Evolutionary conservation across 108 stramenopile genomes (phyloP), one percentile per base, ranked within the genome.

Genomic region (Nitzschia palea): DNA sequence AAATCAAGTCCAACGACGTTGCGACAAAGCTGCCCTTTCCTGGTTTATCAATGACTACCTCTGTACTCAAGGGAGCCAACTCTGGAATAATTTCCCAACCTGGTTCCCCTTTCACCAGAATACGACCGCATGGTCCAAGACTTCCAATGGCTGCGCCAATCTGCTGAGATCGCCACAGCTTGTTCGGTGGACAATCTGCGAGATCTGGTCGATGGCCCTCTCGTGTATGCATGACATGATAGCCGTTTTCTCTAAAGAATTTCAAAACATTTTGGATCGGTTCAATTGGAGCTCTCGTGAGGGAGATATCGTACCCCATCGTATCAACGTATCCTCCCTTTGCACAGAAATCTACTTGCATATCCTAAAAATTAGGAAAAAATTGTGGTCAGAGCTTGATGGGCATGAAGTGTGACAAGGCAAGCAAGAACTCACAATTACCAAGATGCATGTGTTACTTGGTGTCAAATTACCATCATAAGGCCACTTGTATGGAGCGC

Each of bases 51-150:
- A 85, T 67, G 80, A 85, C 80, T 40, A 40, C 68, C 68, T 85
- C 84, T 3, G 28, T 28, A 0, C 34, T 34, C 3, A 79, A 18
- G 0, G 84, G 84, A 8, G 50, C 27, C 23, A 85, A 61, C 58
- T 85, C 84, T 30, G 77, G 77, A 59, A 85, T 81, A 40, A 85
- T 78, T 48, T 85, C 84, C 84, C 84, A 85, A 17, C 84, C 84
- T 20, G 79, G 76, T 59, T 81, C 84, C 2, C 84, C 84, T 23
- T 66, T 51, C n/a, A 81, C 67, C 20, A 85, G 23, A 28, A 85
- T 80, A 8, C 84, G 73, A 33, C 84, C 84, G 56, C 80, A 80
- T 22, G 84, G 84, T 3, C 84, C 84, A 0, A 10, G 2, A 35
- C 37, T 51, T n/a, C 84, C 84, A 44, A 85, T 85, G 17, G 47